These are phyloP conservation scores for Aurifilum marmelostoma DNA, from an alignment of 2,329 filamentous ascomycete genomes.

Conservation along the genomic window DNA sequence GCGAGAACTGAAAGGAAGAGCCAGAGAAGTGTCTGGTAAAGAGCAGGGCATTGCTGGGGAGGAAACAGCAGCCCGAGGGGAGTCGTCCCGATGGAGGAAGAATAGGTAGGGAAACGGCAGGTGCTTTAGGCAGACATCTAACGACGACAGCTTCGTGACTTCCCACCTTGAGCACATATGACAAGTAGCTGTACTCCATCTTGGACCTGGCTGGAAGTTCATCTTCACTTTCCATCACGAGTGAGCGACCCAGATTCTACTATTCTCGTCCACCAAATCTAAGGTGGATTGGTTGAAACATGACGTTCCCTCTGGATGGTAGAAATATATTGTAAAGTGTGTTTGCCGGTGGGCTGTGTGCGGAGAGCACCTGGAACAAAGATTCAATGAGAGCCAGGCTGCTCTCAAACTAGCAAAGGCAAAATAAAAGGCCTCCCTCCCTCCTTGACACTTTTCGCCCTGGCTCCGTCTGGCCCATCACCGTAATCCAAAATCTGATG, in stretches of 20 bases:
- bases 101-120: not conserved
- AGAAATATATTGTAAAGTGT: not conserved
- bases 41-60: not conserved
- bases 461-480: not conserved
- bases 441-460: conserved; percentile 1
- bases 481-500: conserved; percentile 5
- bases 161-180: not conserved
- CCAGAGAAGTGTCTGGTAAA: not conserved
- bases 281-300: not conserved
- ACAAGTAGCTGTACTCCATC: not conserved
- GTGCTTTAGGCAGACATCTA: not conserved
- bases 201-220: not conserved
- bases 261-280: not conserved
- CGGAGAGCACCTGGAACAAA: not conserved
- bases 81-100: not conserved
- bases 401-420: not conserved
- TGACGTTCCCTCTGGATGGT: not conserved
- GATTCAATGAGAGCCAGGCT: not conserved
- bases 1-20: not conserved
- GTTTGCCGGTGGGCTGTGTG: not conserved
- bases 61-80: not conserved
- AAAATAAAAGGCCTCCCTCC: not conserved
- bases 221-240: not conserved
- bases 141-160: not conserved
- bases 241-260: not conserved